Evolutionary conservation across 768 basidiomycete species (phyloP).

Genomic region (Termitomyces sp.): DNA sequence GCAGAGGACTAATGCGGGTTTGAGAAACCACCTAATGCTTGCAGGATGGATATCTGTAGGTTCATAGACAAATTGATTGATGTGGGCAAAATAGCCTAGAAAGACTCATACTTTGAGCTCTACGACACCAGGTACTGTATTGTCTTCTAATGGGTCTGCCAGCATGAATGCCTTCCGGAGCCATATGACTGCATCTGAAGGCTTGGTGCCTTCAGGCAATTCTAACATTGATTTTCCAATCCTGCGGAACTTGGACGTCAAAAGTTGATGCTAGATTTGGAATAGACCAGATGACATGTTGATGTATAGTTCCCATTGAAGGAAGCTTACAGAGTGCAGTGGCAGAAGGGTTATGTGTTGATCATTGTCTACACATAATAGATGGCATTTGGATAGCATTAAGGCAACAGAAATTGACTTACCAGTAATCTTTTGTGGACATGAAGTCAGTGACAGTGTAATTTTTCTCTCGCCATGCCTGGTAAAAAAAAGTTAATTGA

Average conservation of each 20-base stretch:
- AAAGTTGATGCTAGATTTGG: conserved; percentile 56
- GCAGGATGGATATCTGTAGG: conserved; percentile 61
- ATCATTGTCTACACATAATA: conserved; percentile 55
- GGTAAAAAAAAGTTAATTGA: conserved; percentile 24
- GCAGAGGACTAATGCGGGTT: neutral
- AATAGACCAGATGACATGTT: conserved; percentile 21
- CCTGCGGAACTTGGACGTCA: conserved; percentile 69
- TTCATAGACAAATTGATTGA: conserved; percentile 12
- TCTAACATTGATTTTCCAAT: conserved; percentile 71
- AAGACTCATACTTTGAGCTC: conserved; percentile 59
- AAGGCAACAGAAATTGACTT: conserved; percentile 13
- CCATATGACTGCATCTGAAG: conserved; percentile 61
- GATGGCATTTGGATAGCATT: conserved; percentile 8
- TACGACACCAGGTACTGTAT: conserved; percentile 42
- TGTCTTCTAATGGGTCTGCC: conserved; percentile 60
- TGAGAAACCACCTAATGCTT: conserved; percentile 57
- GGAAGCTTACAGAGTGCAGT: conserved; percentile 60
- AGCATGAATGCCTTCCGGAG: conserved; percentile 74
- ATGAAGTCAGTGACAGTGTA: conserved; percentile 76
- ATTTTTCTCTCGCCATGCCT: conserved; percentile 87
- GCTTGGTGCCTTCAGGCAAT: conserved; percentile 30
- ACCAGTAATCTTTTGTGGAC: conserved; percentile 82
- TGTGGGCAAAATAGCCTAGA: conserved; percentile 8
- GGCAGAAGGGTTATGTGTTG: conserved; percentile 58
- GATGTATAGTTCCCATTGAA: conserved; percentile 16